Evolutionary conservation across 2,329 filamentous ascomycete species (phyloP).

Genomic region (Helotiales sp.): DNA sequence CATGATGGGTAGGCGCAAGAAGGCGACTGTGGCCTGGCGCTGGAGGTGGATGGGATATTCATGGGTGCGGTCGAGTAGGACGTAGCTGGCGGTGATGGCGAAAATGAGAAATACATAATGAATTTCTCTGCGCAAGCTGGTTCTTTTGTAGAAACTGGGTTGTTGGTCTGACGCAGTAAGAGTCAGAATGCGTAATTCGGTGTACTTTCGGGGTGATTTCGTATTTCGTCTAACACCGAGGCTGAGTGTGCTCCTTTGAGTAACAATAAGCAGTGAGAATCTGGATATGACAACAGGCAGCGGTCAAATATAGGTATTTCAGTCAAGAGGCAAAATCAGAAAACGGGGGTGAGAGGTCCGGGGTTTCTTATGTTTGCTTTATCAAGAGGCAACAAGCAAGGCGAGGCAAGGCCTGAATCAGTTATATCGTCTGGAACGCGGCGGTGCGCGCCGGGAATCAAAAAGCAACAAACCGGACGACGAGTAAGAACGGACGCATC

Average conservation of each 20-base stretch:
- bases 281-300: neutral
- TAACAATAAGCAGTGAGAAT: neutral
- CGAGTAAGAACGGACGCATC: neutral
- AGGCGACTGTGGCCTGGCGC: constrained; percentile 34
- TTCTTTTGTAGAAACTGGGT: constrained; percentile 1
- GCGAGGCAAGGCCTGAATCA: constrained; percentile 5
- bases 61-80: constrained; percentile 37
- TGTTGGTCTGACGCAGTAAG: constrained; percentile 4
- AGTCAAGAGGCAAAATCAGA: neutral
- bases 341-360: neutral
- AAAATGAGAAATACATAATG: constrained; percentile 40
- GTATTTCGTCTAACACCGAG: constrained; percentile 7
- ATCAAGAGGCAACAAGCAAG: constrained; percentile 3
- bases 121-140: neutral
- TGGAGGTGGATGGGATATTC: constrained; percentile 37
- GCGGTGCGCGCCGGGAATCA: constrained; percentile 3
- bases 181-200: constrained; percentile 13
- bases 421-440: constrained; percentile 10
- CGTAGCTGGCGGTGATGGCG: constrained; percentile 36
- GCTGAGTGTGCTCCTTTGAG: constrained; percentile 12
- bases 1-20: constrained; percentile 63
- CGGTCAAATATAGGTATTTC: constrained; percentile 4
- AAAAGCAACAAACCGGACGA: constrained; percentile 11
- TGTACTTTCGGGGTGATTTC: constrained; percentile 9
- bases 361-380: constrained; percentile 9